Percentiles rank a stretch among this genome's conserved stretches.
phyloP scores from a whole-genome alignment of 2,329 filamentous ascomycete genomes.

The Paecilomyces sp. region DNA sequence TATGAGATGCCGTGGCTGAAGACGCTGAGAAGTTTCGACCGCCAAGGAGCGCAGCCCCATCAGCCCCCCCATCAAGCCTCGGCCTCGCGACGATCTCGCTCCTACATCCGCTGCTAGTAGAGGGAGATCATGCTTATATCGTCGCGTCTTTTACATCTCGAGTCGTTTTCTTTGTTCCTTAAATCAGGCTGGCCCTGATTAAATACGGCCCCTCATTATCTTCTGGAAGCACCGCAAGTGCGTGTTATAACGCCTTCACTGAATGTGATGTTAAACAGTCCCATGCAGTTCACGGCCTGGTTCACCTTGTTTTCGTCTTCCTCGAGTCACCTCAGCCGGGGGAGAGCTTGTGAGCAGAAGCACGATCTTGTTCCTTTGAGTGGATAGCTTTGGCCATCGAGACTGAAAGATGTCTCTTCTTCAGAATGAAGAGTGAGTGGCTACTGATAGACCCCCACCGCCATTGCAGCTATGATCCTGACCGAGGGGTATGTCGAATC shows the following conservation, averaged over 20 bases:
- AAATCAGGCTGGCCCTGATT: conserved; percentile 28
- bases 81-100: conserved; percentile 4
- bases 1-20: background rate
- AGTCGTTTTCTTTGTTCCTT: conserved; percentile 1
- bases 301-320: background rate
- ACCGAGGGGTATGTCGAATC: conserved; percentile 2
- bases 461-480: background rate
- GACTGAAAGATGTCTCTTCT: conserved; percentile 38
- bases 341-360: background rate
- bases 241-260: background rate
- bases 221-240: background rate
- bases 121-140: background rate
- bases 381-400: background rate
- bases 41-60: conserved; percentile 1
- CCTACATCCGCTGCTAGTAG: conserved; percentile 1
- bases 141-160: background rate
- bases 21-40: background rate
- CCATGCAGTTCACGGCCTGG: background rate
- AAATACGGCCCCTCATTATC: conserved; percentile 7
- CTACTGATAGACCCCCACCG: background rate
- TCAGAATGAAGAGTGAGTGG: conserved; percentile 45
- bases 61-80: conserved; percentile 5
- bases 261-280: conserved; percentile 1
- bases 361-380: background rate
- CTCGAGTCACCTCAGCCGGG: background rate